Base-by-base conservation (phyloP, 2,329 filamentous ascomycete species). In the Botryosphaeria agaves region DNA sequence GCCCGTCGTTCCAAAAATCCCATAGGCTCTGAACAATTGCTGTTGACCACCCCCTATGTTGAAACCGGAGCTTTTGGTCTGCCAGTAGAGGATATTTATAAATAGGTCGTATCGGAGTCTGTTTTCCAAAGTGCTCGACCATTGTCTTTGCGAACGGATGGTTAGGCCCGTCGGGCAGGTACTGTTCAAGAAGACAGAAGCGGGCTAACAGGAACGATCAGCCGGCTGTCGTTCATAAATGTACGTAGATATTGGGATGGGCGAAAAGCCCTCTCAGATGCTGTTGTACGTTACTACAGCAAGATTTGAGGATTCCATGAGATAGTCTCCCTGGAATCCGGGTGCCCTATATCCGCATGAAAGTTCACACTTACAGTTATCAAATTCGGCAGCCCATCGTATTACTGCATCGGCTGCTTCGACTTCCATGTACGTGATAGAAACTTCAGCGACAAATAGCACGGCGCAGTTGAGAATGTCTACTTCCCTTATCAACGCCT, bases 131-230 rank as follows among this genome's bases (percentile, higher is more conserved):
- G 51, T 92, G 81, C 20, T 64, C 64, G 34, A 91, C 60, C 84
- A 93, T 93, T 3, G 80, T 89, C 36, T 64, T 63, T 6, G 83
- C 83, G 56, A 94, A 94, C 0, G 85, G 84, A 49, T 92, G 79
- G 6, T 71, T 58, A 8, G 68, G 57, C 0, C 83, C 81, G 36
- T 81, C 75, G 0, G 85, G 85, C 3, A 92, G 64, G 38, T 83
- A 73, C 44, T 93, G 85, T 48, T 94, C 87, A 9, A 94, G 57
- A 5, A 94, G 63, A 43, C 80, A 89, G 47, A 95, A 93, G 33
- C 77, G 71, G 35, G 79, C 78, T 74, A 46, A n/a, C n/a, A n/a
- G n/a, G n/a, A n/a, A n/a, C n/a, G n/a, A n/a, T n/a, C n/a, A n/a
- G n/a, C n/a, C n/a, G n/a, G n/a, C n/a, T n/a, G n/a, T n/a, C n/a